Evolutionary conservation across 352 stramenopile species (phyloP), one percentile per base, ranked within the genome.

Genomic region (Blastocystis sp.): DNA sequence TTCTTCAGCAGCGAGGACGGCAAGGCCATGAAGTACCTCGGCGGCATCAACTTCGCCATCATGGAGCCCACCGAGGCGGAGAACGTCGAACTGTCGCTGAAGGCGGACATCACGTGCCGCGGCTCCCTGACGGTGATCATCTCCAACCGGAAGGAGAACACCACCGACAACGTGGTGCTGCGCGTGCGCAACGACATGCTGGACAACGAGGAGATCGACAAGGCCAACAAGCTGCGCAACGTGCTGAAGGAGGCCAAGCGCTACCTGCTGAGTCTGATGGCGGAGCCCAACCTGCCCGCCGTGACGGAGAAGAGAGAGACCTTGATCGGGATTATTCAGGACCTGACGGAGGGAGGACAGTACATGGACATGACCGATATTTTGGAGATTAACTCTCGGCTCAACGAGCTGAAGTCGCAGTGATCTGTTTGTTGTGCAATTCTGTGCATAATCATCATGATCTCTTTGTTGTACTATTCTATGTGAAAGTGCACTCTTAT

Each of bases 181-280:
- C 66, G 74, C 54, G 14, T 54, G 66, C 52, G 74, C 14, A 59
- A 84, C 24, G 19, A 42, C 11, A 28, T 48, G 3, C 52, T 69
- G 38, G 3, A 70, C n/a, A 43, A 69, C 11, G 24, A n/a, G 2
- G 74, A 84, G 10, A n/a, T 57, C 11, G 66, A n/a, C 38, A 11
- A 52, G 14, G 34, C 43, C 4, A 66, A 34, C 34, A 84, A 57
- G 52, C 74, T 28, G n/a, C 43, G 45, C 9, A 57, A 84, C 6
- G 34, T 69, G 74, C 34, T 69, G 34, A 14, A 84, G 74, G 69
- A 69, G 52, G 24, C 4, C 38, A 57, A 84, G 34, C 6, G n/a
- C 24, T 24, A 52, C 24, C 65, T 84, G 74, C 43, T 24, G 10
- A 48, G 69, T n/a, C 74, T 84, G 40, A 14, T 62, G 6, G n/a